A percentile compares a stretch with the other conserved stretches of the same genome.
Evolutionary conservation across 2,329 filamentous ascomycete genomes (phyloP).

Genomic region (Colletotrichum destructivum): DNA sequence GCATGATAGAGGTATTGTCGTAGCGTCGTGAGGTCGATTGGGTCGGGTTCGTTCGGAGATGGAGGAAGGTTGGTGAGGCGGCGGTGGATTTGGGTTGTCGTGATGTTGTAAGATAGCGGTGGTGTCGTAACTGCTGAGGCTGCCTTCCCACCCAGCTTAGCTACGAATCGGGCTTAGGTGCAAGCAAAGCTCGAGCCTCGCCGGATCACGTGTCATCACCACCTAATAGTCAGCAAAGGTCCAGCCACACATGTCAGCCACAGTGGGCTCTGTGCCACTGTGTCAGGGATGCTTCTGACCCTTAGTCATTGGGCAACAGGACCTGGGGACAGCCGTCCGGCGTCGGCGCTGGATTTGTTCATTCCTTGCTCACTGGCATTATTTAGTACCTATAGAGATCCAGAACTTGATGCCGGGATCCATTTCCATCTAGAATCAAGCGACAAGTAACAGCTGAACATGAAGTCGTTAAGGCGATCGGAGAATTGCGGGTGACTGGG

Average conservation of each 20-base stretch:
- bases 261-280: background rate
- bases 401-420: constrained; percentile 11
- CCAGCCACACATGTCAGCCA: constrained; percentile 9
- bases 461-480: constrained; percentile 26
- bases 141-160: constrained; percentile 46
- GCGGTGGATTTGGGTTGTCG: constrained; percentile 27
- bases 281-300: background rate
- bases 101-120: constrained; percentile 32
- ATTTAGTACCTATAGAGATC: background rate
- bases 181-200: constrained; percentile 43
- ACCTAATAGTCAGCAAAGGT: background rate
- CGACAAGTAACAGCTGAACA: constrained; percentile 30
- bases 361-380: constrained; percentile 1
- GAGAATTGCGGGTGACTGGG: constrained; percentile 37
- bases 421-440: constrained; percentile 20
- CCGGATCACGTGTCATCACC: constrained; percentile 29
- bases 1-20: constrained; percentile 73
- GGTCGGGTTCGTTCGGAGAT: constrained; percentile 30
- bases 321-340: constrained; percentile 20
- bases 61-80: constrained; percentile 25
- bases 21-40: constrained; percentile 42
- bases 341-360: constrained; percentile 23
- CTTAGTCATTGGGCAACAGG: constrained; percentile 10
- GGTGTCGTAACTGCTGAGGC: constrained; percentile 46
- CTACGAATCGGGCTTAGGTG: constrained; percentile 42